Base-by-base conservation (phyloP, 495 filamentous ascomycete species). In the Penicillium paxilli region DNA sequence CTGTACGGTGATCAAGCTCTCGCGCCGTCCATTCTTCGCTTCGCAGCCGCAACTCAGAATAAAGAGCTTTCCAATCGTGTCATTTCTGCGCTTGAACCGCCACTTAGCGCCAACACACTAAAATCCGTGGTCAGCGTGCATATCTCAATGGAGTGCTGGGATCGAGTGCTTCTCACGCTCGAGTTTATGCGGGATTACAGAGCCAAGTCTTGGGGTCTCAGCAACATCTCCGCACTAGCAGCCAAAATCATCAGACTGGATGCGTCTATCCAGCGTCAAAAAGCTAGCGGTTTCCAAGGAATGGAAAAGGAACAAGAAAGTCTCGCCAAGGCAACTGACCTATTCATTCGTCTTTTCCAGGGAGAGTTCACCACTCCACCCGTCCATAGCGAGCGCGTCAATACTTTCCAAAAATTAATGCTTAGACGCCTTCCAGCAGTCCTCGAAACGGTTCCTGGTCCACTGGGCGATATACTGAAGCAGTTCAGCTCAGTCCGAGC, bases 21-120 rank as follows among this genome's bases (percentile, higher is more conserved):
- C 22, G 74, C 80, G 4, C 77, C 83, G n/a, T 72, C 82, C 1
- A 71, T 88, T 21, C 59, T 87, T 14, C 76, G 81, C 8, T 86
- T 83, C 57, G 85, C 82, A 5, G 67, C 74, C 21, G 77, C 80
- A 17, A 76, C 80, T 4, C 64, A 71, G 33, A 78, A 87, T 52
- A 51, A 53, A 7, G 50, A 64, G 0, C 69, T 87, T 19, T 62
- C 79, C n/a, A 51, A 75, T 10, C 58, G 70, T 19, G 68, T 84
- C 37, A 67, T 79, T 7, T 50, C 66, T 1, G 63, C 67, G 5
- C 49, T 81, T 37, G 40, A 52, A 6, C 47, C 61, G 7, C 79
- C 78, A 42, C 52, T 81, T 16, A 67, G 75, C 4, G 48, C 63
- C 24, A 73, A 76, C 47, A 73, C 79, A 22, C 58, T 84, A 4